Evolutionary conservation across 768 basidiomycete species (phyloP).

Genomic region (Leccinum olivaceopallidum): DNA sequence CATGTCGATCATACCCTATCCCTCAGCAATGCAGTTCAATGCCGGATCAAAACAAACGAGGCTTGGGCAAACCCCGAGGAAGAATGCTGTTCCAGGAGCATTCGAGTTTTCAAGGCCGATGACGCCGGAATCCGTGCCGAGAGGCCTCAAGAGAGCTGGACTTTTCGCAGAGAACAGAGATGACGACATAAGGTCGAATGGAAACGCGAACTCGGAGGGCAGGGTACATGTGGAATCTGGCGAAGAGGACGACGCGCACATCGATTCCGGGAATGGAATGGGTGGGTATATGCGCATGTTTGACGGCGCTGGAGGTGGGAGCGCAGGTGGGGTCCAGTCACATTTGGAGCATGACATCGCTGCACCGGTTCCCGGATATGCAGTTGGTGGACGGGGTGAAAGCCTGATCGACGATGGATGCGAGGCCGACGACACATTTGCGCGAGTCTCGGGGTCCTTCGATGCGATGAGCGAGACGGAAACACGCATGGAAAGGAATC

Average conservation of each 20-base stretch:
- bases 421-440: conserved; percentile 9
- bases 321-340: neutral
- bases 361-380: conserved; percentile 23
- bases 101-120: conserved; percentile 19
- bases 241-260: conserved; percentile 1
- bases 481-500: conserved; percentile 4
- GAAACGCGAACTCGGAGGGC: neutral
- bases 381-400: conserved; percentile 1
- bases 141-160: conserved; percentile 8
- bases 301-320: conserved; percentile 7
- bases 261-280: conserved; percentile 2
- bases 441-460: conserved; percentile 8
- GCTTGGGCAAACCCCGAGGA: conserved; percentile 23
- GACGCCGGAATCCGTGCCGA: conserved; percentile 22
- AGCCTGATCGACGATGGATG: neutral
- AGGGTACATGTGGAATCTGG: conserved; percentile 6
- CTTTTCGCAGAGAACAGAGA: conserved; percentile 6
- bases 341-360: conserved; percentile 13
- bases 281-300: conserved; percentile 29
- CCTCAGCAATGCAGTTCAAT: conserved; percentile 6
- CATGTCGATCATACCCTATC: conserved; percentile 28
- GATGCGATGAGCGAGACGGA: conserved; percentile 13
- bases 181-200: conserved; percentile 3
- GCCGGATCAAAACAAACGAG: conserved; percentile 5
- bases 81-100: conserved; percentile 3